Conservation (phyloP, 176 grass and related monocot species). For the Carex myosuroides region DNA sequence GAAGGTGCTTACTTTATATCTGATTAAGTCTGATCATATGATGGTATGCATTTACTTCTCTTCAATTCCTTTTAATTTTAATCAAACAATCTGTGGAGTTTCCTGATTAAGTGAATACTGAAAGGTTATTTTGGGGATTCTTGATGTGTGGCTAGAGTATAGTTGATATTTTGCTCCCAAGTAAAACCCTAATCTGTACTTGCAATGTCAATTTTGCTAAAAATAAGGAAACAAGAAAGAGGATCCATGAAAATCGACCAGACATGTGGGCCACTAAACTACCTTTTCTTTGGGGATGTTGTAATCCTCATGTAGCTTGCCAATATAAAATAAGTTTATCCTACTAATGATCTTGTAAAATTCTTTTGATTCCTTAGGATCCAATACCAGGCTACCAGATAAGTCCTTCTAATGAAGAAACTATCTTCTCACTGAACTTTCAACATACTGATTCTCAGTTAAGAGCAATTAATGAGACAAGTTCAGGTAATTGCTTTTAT, state of each 20-base stretch:
- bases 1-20: background rate
- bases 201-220: background rate
- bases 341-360: background rate
- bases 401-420: conserved; percentile 44
- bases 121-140: background rate
- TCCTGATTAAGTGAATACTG: background rate
- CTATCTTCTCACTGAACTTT: conserved; percentile 52
- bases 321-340: background rate
- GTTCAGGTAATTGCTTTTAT: conserved; percentile 36
- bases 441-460: conserved; percentile 58
- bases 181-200: background rate
- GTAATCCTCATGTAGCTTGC: background rate
- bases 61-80: background rate
- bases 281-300: background rate
- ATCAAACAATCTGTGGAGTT: background rate
- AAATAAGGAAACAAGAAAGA: background rate
- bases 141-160: background rate
- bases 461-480: conserved; percentile 37
- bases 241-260: background rate
- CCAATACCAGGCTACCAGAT: conserved; percentile 44
- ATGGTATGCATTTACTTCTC: background rate
- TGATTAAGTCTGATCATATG: conserved; percentile 7
- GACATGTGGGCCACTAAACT: background rate
- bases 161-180: background rate
- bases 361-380: conserved; percentile 32